Evolutionary conservation across 2,329 filamentous ascomycete genomes (phyloP).

Genomic region (Fusarium xyrophilum): DNA sequence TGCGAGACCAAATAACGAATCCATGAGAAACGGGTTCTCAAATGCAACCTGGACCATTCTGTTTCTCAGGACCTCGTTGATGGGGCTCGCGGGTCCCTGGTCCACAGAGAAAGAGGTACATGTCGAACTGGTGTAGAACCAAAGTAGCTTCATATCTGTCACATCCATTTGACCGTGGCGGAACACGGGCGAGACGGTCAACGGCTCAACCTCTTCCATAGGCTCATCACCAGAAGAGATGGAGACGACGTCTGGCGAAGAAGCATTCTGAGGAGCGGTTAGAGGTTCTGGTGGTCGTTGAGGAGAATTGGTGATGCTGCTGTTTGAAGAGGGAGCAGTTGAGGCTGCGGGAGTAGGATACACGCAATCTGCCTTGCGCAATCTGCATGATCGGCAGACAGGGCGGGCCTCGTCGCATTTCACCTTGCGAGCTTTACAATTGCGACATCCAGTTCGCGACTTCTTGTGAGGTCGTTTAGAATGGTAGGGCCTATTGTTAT

Average conservation of each 20-base stretch:
- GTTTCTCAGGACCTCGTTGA: conserved; percentile 55
- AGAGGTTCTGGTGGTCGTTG: neutral
- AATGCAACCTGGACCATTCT: conserved; percentile 59
- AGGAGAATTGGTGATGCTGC: neutral
- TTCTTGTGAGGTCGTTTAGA: conserved; percentile 63
- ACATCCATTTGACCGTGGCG: conserved; percentile 47
- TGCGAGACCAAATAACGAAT: conserved; percentile 60
- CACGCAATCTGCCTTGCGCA: conserved; percentile 56
- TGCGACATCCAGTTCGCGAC: conserved; percentile 59
- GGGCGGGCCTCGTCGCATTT: conserved; percentile 60
- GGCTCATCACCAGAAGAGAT: conserved; percentile 14
- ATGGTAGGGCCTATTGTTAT: conserved; percentile 44
- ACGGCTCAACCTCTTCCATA: conserved; percentile 8
- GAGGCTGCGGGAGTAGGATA: conserved; percentile 47
- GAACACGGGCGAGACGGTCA: conserved; percentile 41
- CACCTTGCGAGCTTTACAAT: conserved; percentile 57
- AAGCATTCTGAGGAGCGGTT: neutral
- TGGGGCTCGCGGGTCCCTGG: conserved; percentile 42
- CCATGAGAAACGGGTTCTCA: conserved; percentile 61
- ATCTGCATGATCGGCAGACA: conserved; percentile 56
- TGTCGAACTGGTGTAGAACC: conserved; percentile 60
- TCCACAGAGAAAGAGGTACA: conserved; percentile 55
- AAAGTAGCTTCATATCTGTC: conserved; percentile 61
- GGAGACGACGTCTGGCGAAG: conserved; percentile 14
- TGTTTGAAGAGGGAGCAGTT: neutral